Conservation (phyloP, 2,329 filamentous ascomycete species). For the Claviceps digitariae region DNA sequence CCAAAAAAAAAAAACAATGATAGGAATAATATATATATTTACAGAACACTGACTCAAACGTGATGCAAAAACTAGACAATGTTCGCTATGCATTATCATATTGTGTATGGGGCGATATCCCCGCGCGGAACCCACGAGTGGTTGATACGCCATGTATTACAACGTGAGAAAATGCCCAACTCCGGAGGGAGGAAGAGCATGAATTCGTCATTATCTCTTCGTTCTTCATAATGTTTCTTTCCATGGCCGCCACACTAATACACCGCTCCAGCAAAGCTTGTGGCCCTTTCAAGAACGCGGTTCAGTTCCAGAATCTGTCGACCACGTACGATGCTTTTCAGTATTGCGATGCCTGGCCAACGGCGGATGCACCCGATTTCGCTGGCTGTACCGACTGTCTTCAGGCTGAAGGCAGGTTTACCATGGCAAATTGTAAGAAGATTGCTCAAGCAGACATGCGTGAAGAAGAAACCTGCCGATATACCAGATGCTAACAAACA, state of each 20-base stretch:
- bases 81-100: constrained; percentile 40
- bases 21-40: too few species aligned
- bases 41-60: too few species aligned
- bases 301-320: constrained; percentile 37
- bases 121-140: constrained; percentile 24
- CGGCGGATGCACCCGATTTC: constrained; percentile 22
- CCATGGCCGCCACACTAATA: constrained; percentile 6
- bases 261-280: constrained; percentile 34
- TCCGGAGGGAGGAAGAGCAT: too few species aligned
- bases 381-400: constrained; percentile 35
- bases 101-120: constrained; percentile 37
- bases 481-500: too few species aligned
- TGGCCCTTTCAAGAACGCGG: constrained; percentile 29
- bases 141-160: constrained; percentile 37
- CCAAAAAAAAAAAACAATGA: too few species aligned
- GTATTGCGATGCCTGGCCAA: constrained; percentile 39
- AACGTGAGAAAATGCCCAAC: constrained; percentile 24
- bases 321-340: constrained; percentile 31
- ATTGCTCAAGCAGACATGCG: too few species aligned
- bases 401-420: constrained; percentile 20
- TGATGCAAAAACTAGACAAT: constrained; percentile 31
- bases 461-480: too few species aligned
- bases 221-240: too few species aligned
- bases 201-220: too few species aligned
- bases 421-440: constrained; percentile 39